Percentiles rank a stretch among this genome's conserved stretches.
Conservation (phyloP, 78 protist genomes). For the Dictyostelium purpureum region DNA sequence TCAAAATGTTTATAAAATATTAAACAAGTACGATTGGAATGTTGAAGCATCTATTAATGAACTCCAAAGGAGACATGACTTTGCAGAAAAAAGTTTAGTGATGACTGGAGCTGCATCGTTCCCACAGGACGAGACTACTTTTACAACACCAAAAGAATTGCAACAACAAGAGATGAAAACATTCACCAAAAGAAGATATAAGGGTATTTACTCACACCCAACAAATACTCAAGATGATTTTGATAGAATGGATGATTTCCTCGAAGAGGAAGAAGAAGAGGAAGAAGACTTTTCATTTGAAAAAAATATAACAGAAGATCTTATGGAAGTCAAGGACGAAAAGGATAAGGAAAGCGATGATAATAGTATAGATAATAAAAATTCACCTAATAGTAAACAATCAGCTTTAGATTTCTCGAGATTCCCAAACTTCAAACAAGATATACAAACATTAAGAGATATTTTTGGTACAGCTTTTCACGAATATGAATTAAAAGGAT, state of each 20-base stretch:
- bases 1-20: constrained; percentile 24
- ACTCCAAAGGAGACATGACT: constrained; percentile 61
- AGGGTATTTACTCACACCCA: not conserved
- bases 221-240: not conserved
- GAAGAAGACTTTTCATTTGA: not conserved
- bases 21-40: constrained; percentile 46
- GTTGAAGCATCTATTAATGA: constrained; percentile 25
- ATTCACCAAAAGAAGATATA: not conserved
- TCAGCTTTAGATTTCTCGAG: constrained; percentile 4
- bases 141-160: no score
- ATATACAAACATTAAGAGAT: constrained; percentile 48
- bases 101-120: not conserved
- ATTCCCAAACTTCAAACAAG: constrained; percentile 48
- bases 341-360: not conserved
- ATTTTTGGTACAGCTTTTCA: constrained; percentile 61
- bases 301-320: not conserved
- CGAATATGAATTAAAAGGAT: constrained; percentile 46
- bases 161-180: not conserved
- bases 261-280: not conserved
- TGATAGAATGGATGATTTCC: not conserved
- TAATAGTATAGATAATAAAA: not conserved
- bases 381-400: not conserved
- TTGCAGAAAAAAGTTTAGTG: not conserved
- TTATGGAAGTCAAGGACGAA: not conserved
- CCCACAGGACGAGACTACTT: not conserved